These are phyloP conservation scores for Termitomyces sp. DNA, from an alignment of 1,284 basidiomycete species.

Conservation along the genomic window DNA sequence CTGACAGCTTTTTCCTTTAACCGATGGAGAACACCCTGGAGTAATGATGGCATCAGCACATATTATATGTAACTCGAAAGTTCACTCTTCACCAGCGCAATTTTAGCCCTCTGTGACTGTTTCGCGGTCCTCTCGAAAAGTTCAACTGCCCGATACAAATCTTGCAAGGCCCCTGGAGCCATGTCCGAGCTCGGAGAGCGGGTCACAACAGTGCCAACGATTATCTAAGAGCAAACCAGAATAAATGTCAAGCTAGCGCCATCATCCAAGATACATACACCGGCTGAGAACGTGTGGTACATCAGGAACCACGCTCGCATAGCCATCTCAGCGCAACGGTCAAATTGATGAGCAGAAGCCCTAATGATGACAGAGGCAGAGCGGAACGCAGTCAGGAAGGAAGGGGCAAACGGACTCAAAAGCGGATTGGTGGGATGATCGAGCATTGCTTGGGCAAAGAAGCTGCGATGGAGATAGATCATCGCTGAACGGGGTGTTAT, in stretches of 20 bases:
- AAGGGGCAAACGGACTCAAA: slow-evolving; percentile 40
- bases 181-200: slow-evolving; percentile 39
- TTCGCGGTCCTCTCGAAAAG: slow-evolving; percentile 36
- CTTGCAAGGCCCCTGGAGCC: slow-evolving; percentile 35
- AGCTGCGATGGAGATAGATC: slow-evolving; percentile 44
- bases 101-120: slow-evolving; percentile 34
- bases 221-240: slow-evolving; percentile 27
- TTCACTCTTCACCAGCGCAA: slow-evolving; percentile 33
- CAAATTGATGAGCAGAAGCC: slow-evolving; percentile 39
- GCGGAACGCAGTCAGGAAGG: slow-evolving; percentile 42
- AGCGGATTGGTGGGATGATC: slow-evolving; percentile 41
- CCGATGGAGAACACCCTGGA: slow-evolving; percentile 34
- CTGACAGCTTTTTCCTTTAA: slow-evolving; percentile 36
- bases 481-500: slow-evolving; percentile 28
- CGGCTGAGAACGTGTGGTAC: slow-evolving; percentile 42
- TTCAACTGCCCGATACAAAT: slow-evolving; percentile 35
- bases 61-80: not conserved
- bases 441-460: slow-evolving; percentile 44
- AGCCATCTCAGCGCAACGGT: slow-evolving; percentile 37
- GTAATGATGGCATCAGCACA: not conserved
- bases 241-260: not conserved
- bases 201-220: slow-evolving; percentile 43
- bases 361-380: slow-evolving; percentile 44
- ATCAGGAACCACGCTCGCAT: slow-evolving; percentile 42
- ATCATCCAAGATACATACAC: slow-evolving; percentile 24